Percentiles rank a stretch among this genome's conserved stretches.
Evolutionary conservation across 78 protist species (phyloP).

Genomic region (Dictyostelium brefeldianum): DNA sequence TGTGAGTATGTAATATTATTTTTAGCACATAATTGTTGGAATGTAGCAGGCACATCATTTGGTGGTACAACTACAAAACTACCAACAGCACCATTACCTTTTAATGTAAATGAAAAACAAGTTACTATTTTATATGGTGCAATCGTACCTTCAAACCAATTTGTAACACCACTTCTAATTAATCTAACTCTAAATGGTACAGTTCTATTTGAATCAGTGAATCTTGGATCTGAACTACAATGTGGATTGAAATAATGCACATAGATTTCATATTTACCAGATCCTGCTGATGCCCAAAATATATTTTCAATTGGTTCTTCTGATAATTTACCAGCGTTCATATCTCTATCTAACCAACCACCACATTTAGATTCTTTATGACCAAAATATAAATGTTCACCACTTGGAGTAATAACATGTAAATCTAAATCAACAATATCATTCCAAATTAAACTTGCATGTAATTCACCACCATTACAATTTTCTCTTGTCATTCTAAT

Average conservation of each 20-base stretch:
- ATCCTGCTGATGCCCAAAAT: conserved; percentile 25
- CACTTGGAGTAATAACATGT: conserved; percentile 2
- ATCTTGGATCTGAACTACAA: conserved; percentile 2
- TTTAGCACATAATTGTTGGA: conserved; percentile 1
- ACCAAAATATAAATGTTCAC: conserved; percentile 36
- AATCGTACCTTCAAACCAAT: conserved; percentile 13
- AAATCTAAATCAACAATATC: conserved; percentile 27
- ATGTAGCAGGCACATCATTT: neutral
- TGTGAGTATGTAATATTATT: neutral
- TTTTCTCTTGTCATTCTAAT: conserved; percentile 16
- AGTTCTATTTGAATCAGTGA: neutral
- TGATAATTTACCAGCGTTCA: neutral
- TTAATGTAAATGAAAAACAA: neutral
- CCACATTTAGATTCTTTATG: conserved; percentile 19
- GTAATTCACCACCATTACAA: conserved; percentile 32
- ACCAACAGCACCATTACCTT: conserved; percentile 43
- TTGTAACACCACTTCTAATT: neutral
- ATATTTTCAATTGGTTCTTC: conserved; percentile 34
- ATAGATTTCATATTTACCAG: conserved; percentile 25
- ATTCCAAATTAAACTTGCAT: conserved; percentile 42
- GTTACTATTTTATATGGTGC: neutral
- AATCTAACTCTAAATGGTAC: conserved; percentile 34
- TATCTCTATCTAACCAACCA: conserved; percentile 36
- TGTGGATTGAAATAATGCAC: conserved; percentile 6
- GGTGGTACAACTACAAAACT: conserved; percentile 20